Base-by-base conservation (phyloP, 345 rosid species). In the Sisymbrium altissimum region DNA sequence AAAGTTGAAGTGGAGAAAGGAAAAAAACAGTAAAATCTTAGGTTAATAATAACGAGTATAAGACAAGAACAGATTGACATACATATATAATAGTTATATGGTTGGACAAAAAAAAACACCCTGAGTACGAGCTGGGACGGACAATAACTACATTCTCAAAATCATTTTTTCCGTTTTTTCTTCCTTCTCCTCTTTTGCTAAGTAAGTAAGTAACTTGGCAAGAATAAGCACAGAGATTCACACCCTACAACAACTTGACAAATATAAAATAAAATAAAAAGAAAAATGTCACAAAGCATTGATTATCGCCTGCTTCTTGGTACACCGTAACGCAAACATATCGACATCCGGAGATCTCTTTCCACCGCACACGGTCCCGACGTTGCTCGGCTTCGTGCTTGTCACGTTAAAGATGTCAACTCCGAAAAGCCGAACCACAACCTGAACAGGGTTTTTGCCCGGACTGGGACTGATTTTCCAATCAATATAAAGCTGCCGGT, bases 391-490 rank as follows among this genome's bases (percentile, higher is more conserved):
- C 82, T 4, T 81, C 75, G 35, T 82, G 81, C 27, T 32, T 45
- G 86, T 80, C 19, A 77, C 83, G 44, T 83, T 81, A 66, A 87
- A 85, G 8, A 95, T 95, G 57, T 95, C 87, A 59, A 93, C 98
- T n/a, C 80, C 80, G 30, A 77, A 77, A n/a, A 77, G 80, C 62
- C 80, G 9, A 69, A 76, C 74, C 61, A 76, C 64, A 9, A 29
- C 67, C 46, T 64, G 72, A 56, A 35, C 72, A 64, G 59, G 72
- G 3, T 11, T 79, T 15, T 66, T 66, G 10, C 19, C 78, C 46
- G 15, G 35, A 15, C 77, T 77, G 5, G 63, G 70, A 73, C 80
- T 77, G 6, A 67, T 29, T 72, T 84, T 82, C 83, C 80, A 86
- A 61, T 86, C 87, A 23, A 94, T 91, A 46, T 74, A 84, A n/a